Evolutionary conservation across 805 yeast genomes (phyloP), one percentile per base, ranked within the genome.

Genomic region (Lipomyces kockii): DNA sequence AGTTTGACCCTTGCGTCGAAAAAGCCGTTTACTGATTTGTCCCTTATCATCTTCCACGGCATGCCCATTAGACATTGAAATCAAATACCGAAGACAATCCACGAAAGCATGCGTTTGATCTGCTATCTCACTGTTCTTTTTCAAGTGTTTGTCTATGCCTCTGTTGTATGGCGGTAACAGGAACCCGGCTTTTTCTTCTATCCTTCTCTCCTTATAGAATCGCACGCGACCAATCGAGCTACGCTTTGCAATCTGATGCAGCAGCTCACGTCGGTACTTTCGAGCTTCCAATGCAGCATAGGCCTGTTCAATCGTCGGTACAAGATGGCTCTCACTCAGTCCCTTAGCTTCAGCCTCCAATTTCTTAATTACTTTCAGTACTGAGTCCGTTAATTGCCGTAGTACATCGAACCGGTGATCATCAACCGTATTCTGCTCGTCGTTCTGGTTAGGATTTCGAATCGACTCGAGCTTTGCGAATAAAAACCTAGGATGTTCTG

Each of bases 251-350:
- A 29, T 52, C 17, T 29, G 29, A 29, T 52, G 34, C 11, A 52
- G 34, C 34, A 29, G 7, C 34, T 52, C 55, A 4, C 55, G 29
- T 6, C 55, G 32, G 34, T 52, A 25, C 17, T 25, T 25, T 52
- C 55, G 29, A 4, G 55, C 55, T 52, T 52, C 34, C 55, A 52
- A 29, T 25, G 29, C 55, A 52, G 55, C 55, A 52, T 29, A 25
- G n/a, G 55, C 17, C 20, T 43, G 49, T 43, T 43, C 49, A 43
- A 43, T 43, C 17, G 55, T 52, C 17, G 34, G 34, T 29, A 25
- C 17, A 8, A n/a, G n/a, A 25, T 8, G 11, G n/a, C n/a, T 25
- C 55, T 20, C 34, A 52, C 34, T 29, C 8, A 52, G 29, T 52
- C 55, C 34, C 34, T 25, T 25, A 14, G 20, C 55, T 25, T 25